Evolutionary conservation across 2,329 filamentous ascomycete genomes (phyloP).

Genomic region (Fonsecaea multimorphosa): DNA sequence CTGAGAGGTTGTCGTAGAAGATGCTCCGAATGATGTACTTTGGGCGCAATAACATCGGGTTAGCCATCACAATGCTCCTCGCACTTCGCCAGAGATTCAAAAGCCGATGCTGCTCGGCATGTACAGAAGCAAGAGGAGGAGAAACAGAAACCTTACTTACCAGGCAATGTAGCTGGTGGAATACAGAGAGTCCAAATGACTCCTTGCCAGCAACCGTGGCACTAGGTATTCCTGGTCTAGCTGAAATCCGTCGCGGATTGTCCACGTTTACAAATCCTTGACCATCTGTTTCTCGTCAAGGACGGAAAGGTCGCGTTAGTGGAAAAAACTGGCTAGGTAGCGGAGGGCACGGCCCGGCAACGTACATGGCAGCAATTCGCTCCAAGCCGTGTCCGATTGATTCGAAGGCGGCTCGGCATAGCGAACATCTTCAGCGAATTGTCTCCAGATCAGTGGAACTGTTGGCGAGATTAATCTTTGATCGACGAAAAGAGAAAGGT

Average conservation of each 20-base stretch:
- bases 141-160: background rate
- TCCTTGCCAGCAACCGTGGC: constrained; percentile 5
- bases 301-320: background rate
- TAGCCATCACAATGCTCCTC: background rate
- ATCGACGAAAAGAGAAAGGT: background rate
- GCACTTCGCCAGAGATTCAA: too few species aligned
- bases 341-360: background rate
- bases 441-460: constrained; percentile 5
- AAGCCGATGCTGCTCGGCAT: too few species aligned
- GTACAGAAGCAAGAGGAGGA: background rate
- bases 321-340: background rate
- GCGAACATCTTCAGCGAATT: constrained; percentile 2
- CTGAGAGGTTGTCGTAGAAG: background rate
- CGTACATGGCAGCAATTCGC: constrained; percentile 6
- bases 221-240: constrained; percentile 1
- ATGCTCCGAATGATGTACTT: constrained; percentile 6
- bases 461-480: background rate
- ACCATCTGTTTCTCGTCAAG: background rate
- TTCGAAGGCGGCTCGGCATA: background rate
- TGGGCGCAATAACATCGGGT: background rate
- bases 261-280: constrained; percentile 10
- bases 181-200: constrained; percentile 9
- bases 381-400: background rate
- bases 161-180: constrained; percentile 10
- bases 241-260: background rate